phyloP scores from a whole-genome alignment of 345 rosid species.

The Erucastrum elatum region DNA sequence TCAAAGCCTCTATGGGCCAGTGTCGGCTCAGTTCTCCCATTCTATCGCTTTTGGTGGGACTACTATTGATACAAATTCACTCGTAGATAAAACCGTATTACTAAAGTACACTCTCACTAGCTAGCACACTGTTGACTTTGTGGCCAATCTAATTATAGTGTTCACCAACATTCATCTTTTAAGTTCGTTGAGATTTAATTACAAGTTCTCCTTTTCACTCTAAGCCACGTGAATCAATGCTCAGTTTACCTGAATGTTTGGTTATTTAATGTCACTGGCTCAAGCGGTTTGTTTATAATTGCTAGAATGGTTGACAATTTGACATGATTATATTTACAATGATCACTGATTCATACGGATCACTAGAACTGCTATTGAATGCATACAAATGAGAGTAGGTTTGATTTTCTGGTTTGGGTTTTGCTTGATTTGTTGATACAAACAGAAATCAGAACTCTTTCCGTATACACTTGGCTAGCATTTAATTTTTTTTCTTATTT shows the following conservation, averaged over 20 bases:
- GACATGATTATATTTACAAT: background rate
- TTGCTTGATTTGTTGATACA: background rate
- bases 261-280: background rate
- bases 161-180: constrained; percentile 30
- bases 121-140: constrained; percentile 28
- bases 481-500: background rate
- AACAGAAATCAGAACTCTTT: background rate
- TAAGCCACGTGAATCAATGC: constrained; percentile 22
- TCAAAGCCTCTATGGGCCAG: constrained; percentile 28
- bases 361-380: too few species aligned
- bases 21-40: constrained; percentile 31
- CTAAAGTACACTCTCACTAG: constrained; percentile 29
- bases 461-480: background rate
- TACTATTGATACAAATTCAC: background rate
- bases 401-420: background rate
- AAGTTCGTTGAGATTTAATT: constrained; percentile 28
- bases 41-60: constrained; percentile 18
- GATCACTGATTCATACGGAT: background rate
- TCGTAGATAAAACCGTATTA: constrained; percentile 13
- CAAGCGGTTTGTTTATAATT: background rate
- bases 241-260: background rate
- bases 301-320: constrained; percentile 5
- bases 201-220: constrained; percentile 1
- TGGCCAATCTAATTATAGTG: background rate
- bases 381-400: too few species aligned